phyloP scores from a whole-genome alignment of 2,329 filamentous ascomycete species.

The Monilinia vaccinii-corymbosi region DNA sequence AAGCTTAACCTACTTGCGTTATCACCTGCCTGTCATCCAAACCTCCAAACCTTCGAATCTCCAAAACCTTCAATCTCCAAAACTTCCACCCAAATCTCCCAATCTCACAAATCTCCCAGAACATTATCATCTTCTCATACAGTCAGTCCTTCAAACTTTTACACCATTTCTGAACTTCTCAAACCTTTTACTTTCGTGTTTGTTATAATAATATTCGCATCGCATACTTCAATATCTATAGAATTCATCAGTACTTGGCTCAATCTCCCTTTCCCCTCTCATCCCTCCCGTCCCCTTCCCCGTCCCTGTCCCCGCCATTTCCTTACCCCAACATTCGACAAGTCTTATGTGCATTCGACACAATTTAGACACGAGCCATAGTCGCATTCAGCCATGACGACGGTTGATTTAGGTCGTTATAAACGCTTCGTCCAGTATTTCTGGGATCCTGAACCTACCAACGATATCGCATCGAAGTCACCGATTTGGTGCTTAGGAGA shows the following conservation, averaged over 20 bases:
- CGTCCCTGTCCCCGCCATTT: background rate
- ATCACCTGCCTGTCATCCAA: no score
- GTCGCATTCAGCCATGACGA: constrained; percentile 38
- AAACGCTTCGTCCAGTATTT: constrained; percentile 83
- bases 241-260: background rate
- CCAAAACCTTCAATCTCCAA: no score
- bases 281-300: background rate
- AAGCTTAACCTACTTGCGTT: no score
- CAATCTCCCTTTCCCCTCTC: no score
- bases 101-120: no score
- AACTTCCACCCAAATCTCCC: no score
- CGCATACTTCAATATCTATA: background rate
- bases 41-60: no score
- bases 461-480: constrained; percentile 57
- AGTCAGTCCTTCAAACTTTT: background rate
- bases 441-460: constrained; percentile 82
- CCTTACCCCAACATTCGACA: background rate
- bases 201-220: no score
- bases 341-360: constrained; percentile 3
- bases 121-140: background rate
- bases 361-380: background rate
- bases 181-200: no score
- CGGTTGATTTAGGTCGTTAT: constrained; percentile 66
- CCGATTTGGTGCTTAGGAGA: constrained; percentile 78
- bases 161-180: background rate